phyloP scores from a whole-genome alignment of 108 stramenopile genomes.

The Nitzschia palea region DNA sequence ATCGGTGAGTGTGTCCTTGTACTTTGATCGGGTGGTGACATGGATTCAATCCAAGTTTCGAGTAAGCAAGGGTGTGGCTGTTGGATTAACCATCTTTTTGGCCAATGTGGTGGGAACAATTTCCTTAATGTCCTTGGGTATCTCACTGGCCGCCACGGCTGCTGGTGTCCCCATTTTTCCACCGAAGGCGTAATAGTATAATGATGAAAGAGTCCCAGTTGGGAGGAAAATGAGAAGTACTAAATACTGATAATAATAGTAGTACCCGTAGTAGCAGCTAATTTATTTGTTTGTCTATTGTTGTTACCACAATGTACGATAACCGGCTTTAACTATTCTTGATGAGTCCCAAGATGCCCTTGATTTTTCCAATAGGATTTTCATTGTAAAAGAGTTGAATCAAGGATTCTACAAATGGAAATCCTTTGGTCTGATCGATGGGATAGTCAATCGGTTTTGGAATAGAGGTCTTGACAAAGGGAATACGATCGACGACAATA shows the following conservation, averaged over 20 bases:
- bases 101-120: conserved; percentile 68
- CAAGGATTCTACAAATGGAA: conserved; percentile 70
- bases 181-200: background rate
- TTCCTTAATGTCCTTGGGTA: conserved; percentile 52
- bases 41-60: conserved; percentile 46
- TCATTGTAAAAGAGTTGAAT: conserved; percentile 84
- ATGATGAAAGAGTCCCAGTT: no score
- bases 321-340: conserved; percentile 54
- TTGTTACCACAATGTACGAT: no score
- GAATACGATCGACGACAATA: conserved; percentile 85
- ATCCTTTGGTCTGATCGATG: conserved; percentile 71
- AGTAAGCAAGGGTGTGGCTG: conserved; percentile 42
- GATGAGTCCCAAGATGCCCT: conserved; percentile 71
- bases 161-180: conserved; percentile 70
- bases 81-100: conserved; percentile 56
- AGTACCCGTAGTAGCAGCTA: no score
- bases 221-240: no score
- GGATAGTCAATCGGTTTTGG: conserved; percentile 87
- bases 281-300: no score
- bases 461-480: conserved; percentile 82
- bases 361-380: conserved; percentile 62
- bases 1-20: conserved; percentile 54
- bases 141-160: conserved; percentile 49
- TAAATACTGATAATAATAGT: background rate
- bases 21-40: conserved; percentile 61